Conservation (phyloP, 2,329 filamentous ascomycete species). For the Xylaria sp. region DNA sequence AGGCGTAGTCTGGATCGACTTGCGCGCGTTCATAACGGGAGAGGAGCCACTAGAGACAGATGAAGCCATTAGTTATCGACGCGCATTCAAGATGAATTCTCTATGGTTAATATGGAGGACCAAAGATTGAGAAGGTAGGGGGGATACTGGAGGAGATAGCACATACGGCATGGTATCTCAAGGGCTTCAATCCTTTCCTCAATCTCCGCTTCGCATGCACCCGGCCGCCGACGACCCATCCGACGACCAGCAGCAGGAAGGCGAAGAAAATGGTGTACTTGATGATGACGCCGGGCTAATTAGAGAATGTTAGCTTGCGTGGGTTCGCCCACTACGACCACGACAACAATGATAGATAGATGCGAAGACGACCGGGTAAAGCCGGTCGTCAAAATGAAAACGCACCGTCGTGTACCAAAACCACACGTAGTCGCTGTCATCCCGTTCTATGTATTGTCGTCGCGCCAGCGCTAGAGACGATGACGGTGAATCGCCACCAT, state of each 20-base stretch:
- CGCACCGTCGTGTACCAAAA: constrained; percentile 50
- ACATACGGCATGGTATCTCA: constrained; percentile 76
- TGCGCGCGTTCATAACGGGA: constrained; percentile 58
- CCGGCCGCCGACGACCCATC: constrained; percentile 75
- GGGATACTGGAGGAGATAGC: not conserved
- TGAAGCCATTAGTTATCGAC: not conserved
- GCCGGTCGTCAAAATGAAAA: not conserved
- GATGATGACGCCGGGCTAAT: constrained; percentile 70
- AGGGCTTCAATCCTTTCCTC: constrained; percentile 71
- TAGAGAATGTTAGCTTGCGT: not conserved
- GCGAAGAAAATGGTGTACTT: constrained; percentile 77
- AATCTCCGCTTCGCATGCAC: constrained; percentile 76
- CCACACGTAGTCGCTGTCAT: constrained; percentile 42
- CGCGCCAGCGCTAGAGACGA: constrained; percentile 24
- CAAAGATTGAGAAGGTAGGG: not conserved
- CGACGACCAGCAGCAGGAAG: constrained; percentile 67
- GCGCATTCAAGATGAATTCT: too few species aligned
- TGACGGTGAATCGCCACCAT: not conserved
- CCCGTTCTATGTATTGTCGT: constrained; percentile 41
- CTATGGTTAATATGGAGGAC: not conserved
- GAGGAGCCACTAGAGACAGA: constrained; percentile 70
- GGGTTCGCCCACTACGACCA: not conserved
- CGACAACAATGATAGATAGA: not conserved
- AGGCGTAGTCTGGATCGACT: constrained; percentile 62
- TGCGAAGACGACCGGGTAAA: not conserved